Evolutionary conservation across 768 basidiomycete genomes (phyloP).

Genomic region (Boletus insuetus): DNA sequence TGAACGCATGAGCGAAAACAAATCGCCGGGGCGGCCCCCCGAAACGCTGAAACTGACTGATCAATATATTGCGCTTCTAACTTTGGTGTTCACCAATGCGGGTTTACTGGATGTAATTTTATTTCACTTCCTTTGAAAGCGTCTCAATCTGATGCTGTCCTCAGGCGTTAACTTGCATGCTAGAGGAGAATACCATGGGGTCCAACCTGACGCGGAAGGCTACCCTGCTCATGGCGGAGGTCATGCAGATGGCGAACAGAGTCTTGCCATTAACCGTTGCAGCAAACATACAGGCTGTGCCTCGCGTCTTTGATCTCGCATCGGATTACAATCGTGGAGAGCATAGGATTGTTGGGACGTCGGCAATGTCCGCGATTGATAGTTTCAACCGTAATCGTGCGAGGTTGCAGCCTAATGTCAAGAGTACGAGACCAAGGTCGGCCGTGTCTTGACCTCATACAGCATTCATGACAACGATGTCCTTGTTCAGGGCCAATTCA

Average conservation of each 20-base stretch:
- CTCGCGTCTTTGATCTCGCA: constrained; percentile 81
- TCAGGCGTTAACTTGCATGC: constrained; percentile 81
- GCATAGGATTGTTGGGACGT: constrained; percentile 78
- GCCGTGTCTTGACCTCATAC: constrained; percentile 7
- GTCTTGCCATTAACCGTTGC: constrained; percentile 81
- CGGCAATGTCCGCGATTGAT: constrained; percentile 84
- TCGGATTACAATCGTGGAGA: constrained; percentile 75
- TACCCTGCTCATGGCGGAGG: constrained; percentile 85
- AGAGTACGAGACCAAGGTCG: constrained; percentile 64
- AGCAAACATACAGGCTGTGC: constrained; percentile 83
- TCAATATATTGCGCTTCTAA: constrained; percentile 85
- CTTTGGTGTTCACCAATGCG: constrained; percentile 81
- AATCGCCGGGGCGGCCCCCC: constrained; percentile 45
- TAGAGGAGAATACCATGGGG: constrained; percentile 75
- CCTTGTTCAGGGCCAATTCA: constrained; percentile 59
- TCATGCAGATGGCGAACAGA: constrained; percentile 84
- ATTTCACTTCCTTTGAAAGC: not conserved
- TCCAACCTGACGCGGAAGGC: constrained; percentile 84
- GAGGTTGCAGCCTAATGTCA: constrained; percentile 60
- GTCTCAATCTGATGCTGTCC: constrained; percentile 1
- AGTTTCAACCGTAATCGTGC: constrained; percentile 89
- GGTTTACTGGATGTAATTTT: constrained; percentile 80
- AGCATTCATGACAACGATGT: not conserved
- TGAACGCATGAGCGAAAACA: constrained; percentile 31
- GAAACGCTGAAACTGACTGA: constrained; percentile 80